Evolutionary conservation across 202 grass and related monocot genomes (phyloP).

Genomic region (Schoenoplectus triqueter): DNA sequence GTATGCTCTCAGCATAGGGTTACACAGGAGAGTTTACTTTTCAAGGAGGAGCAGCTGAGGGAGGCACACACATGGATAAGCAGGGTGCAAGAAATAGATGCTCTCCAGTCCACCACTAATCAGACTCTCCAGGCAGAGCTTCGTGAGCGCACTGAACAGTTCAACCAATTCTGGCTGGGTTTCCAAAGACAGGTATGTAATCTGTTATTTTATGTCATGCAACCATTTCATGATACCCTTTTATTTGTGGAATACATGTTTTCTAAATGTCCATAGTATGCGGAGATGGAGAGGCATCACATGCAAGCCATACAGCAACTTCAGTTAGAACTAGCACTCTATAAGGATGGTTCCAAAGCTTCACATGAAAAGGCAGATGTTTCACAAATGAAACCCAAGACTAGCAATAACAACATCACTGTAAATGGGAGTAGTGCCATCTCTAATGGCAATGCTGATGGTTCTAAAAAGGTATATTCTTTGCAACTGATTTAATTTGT

Average conservation of each 20-base stretch:
- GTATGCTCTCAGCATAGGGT: slow-evolving; percentile 72
- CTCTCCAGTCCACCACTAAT: slow-evolving; percentile 64
- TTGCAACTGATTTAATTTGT: slow-evolving; percentile 14
- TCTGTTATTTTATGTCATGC: slow-evolving; percentile 12
- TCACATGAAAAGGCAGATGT: slow-evolving; percentile 64
- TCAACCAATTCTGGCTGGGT: slow-evolving; percentile 86
- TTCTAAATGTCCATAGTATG: slow-evolving; percentile 52
- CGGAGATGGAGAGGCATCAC: slow-evolving; percentile 78
- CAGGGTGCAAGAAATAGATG: slow-evolving; percentile 94
- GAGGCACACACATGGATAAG: slow-evolving; percentile 90
- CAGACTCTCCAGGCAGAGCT: slow-evolving; percentile 84
- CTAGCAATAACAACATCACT: slow-evolving; percentile 46
- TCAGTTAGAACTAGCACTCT: slow-evolving; percentile 66
- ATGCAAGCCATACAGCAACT: slow-evolving; percentile 84
- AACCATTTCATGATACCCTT: not conserved
- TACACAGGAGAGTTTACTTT: slow-evolving; percentile 89
- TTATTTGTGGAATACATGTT: slow-evolving; percentile 9
- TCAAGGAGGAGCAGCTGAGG: slow-evolving; percentile 97
- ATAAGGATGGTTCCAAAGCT: slow-evolving; percentile 69
- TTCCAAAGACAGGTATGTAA: slow-evolving; percentile 75
- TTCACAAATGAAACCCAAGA: slow-evolving; percentile 62
- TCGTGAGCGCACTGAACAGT: slow-evolving; percentile 88
- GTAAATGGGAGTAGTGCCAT: slow-evolving; percentile 62
- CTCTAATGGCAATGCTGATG: slow-evolving; percentile 65
- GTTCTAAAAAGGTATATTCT: slow-evolving; percentile 53